A percentile compares a stretch with the other conserved stretches of the same genome.
phyloP scores from a whole-genome alignment of 2,329 filamentous ascomycete species.

The Trichoderma polysporum region DNA sequence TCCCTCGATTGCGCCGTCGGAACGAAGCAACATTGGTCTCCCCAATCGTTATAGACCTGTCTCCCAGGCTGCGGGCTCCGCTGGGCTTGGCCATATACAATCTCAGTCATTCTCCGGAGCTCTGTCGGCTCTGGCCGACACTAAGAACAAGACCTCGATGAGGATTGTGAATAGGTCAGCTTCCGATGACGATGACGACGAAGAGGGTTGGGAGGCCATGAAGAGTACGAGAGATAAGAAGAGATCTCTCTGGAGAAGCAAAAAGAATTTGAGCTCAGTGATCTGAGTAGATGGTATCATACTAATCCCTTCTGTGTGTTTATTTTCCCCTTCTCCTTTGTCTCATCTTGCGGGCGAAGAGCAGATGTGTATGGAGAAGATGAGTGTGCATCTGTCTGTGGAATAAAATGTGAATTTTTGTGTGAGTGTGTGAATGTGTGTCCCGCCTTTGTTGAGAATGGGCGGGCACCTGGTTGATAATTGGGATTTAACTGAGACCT shows the following conservation, averaged over 20 bases:
- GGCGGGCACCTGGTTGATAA: conserved; percentile 17
- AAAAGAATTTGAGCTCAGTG: conserved; percentile 53
- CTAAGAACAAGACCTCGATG: conserved; percentile 35
- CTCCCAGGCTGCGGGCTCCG: conserved; percentile 54
- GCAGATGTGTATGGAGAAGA: conserved; percentile 7
- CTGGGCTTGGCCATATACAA: conserved; percentile 38
- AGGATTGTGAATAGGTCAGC: conserved; percentile 42
- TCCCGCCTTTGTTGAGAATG: neutral
- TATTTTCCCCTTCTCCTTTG: conserved; percentile 25
- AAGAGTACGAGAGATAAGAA: conserved; percentile 68
- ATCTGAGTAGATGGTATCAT: conserved; percentile 35
- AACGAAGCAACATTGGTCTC: conserved; percentile 89
- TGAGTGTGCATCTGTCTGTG: neutral
- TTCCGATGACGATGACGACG: conserved; percentile 57
- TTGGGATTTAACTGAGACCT: conserved; percentile 10
- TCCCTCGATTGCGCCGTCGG: conserved; percentile 89
- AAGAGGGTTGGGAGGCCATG: conserved; percentile 70
- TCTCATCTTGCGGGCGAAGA: conserved; percentile 23
- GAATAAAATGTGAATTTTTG: neutral
- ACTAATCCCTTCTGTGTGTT: conserved; percentile 4
- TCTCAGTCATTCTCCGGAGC: conserved; percentile 36
- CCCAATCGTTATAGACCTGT: conserved; percentile 90
- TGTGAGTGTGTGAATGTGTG: conserved; percentile 5
- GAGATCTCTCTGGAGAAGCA: conserved; percentile 62
- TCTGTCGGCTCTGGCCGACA: conserved; percentile 33